Percentiles rank a stretch among this genome's conserved stretches.
phyloP scores from a whole-genome alignment of 768 basidiomycete species.

The Phaffia tasmanica region DNA sequence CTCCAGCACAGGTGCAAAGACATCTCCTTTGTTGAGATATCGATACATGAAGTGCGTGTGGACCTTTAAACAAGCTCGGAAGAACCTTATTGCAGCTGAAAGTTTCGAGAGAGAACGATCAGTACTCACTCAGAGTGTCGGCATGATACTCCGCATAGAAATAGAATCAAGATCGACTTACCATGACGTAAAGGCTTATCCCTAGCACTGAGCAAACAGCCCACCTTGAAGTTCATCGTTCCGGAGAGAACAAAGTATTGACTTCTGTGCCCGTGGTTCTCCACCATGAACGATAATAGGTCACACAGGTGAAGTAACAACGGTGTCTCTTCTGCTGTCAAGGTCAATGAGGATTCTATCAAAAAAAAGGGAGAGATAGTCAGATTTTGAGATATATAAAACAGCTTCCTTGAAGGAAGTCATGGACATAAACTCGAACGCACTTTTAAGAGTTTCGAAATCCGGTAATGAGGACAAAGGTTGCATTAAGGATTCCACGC shows the following conservation, averaged over 20 bases:
- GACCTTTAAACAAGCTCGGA: slow-evolving; percentile 69
- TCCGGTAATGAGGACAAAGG: slow-evolving; percentile 69
- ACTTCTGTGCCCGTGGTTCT: slow-evolving; percentile 82
- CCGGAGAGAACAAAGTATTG: slow-evolving; percentile 80
- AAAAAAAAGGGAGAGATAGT: background rate
- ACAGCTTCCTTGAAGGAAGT: background rate
- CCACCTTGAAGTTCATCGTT: slow-evolving; percentile 60
- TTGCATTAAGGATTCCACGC: slow-evolving; percentile 63
- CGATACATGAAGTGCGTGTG: slow-evolving; percentile 53
- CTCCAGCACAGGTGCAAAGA: slow-evolving; percentile 70
- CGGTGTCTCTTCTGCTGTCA: slow-evolving; percentile 60
- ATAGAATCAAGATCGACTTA: slow-evolving; percentile 41
- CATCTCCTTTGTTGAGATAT: slow-evolving; percentile 72
- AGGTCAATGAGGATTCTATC: slow-evolving; percentile 4
- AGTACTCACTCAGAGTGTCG: background rate
- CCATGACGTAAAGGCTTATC: slow-evolving; percentile 90
- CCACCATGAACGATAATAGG: slow-evolving; percentile 72
- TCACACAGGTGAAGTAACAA: slow-evolving; percentile 84
- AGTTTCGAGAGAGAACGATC: background rate
- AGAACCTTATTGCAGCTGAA: slow-evolving; percentile 81
- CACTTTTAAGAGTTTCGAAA: slow-evolving; percentile 47
- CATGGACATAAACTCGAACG: slow-evolving; percentile 26
- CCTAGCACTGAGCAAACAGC: slow-evolving; percentile 61
- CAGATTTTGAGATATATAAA: background rate
- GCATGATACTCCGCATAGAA: slow-evolving; percentile 25